Percentiles rank a stretch among this genome's conserved stretches.
Evolutionary conservation across 352 stramenopile genomes (phyloP).

Genomic region (Phytophthora sp.): DNA sequence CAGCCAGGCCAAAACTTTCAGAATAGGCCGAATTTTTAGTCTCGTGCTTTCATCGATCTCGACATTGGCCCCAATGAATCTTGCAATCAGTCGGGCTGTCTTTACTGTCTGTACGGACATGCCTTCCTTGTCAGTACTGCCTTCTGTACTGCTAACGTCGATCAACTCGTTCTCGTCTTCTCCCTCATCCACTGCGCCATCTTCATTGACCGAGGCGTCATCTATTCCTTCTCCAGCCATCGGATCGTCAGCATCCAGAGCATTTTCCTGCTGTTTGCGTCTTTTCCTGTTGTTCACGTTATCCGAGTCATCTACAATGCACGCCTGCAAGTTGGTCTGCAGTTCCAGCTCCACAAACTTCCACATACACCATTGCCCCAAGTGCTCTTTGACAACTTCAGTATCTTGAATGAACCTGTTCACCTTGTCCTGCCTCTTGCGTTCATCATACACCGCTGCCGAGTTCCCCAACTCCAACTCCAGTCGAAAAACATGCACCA

Average conservation of each 20-base stretch:
- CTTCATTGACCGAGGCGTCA: constrained; percentile 37
- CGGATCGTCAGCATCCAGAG: constrained; percentile 6
- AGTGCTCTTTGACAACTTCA: constrained; percentile 59
- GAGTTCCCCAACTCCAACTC: constrained; percentile 80
- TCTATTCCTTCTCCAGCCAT: constrained; percentile 33
- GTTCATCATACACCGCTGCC: constrained; percentile 72
- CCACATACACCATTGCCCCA: constrained; percentile 81
- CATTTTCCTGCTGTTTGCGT: constrained; percentile 31
- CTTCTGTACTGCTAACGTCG: constrained; percentile 3
- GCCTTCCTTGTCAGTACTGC: background rate
- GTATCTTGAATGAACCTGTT: constrained; percentile 77
- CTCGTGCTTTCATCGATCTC: constrained; percentile 44
- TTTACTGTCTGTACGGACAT: constrained; percentile 18
- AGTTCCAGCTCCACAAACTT: constrained; percentile 85
- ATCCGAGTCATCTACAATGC: constrained; percentile 60
- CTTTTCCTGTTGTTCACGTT: constrained; percentile 65
- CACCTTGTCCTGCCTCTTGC: constrained; percentile 74
- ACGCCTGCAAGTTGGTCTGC: constrained; percentile 72
- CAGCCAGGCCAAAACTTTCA: constrained; percentile 67
- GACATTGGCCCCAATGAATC: constrained; percentile 38
- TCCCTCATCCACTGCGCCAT: constrained; percentile 28
- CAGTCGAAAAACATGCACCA: constrained; percentile 62
- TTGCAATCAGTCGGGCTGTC: constrained; percentile 32
- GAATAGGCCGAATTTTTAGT: constrained; percentile 53
- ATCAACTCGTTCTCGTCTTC: constrained; percentile 21